Evolutionary conservation across 768 basidiomycete genomes (phyloP), one percentile per base, ranked within the genome.

Genomic region (Suillus occidentalis): DNA sequence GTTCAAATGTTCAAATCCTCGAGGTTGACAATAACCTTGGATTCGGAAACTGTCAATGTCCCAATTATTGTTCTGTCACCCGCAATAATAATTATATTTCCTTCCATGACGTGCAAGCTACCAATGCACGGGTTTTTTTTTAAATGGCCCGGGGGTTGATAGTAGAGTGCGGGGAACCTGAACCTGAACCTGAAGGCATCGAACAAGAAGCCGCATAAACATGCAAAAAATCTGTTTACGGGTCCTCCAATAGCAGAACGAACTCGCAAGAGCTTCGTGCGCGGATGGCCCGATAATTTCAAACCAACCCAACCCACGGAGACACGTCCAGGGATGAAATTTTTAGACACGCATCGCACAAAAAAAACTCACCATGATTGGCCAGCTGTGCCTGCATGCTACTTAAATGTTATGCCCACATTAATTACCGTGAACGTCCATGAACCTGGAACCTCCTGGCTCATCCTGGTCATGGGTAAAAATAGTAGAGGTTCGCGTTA

Each of bases 101-200:
- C 52, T 31, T 53, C 31, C 28, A 50, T 50, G 25, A 12, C n/a
- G 22, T 49, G 47, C 47, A 22, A 13, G n/a, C n/a, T 10, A 1
- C 9, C 2, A 1, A 28, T 22, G 14, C 7, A 52, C 8, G 8
- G 4, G 16, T 18, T 18, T 31, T n/a, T n/a, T n/a, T n/a, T n/a
- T n/a, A n/a, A n/a, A n/a, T n/a, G n/a, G n/a, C n/a, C n/a, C n/a
- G n/a, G n/a, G 28, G 28, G 50, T 14, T 52, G 25, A 9, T 39
- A 59, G 58, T 18, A 42, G 40, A 59, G 3, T 55, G 53, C 53
- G 53, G 53, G 53, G 53, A n/a, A 50, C 49, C n/a, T n/a, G n/a
- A n/a, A n/a, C n/a, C n/a, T n/a, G n/a, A n/a, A n/a, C n/a, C 14
- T 25, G 49, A 50, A 55, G 20, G 10, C 53, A 12, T 36, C 34